phyloP scores from a whole-genome alignment of 164 flowering plant genomes.

The Litsea cubeba region DNA sequence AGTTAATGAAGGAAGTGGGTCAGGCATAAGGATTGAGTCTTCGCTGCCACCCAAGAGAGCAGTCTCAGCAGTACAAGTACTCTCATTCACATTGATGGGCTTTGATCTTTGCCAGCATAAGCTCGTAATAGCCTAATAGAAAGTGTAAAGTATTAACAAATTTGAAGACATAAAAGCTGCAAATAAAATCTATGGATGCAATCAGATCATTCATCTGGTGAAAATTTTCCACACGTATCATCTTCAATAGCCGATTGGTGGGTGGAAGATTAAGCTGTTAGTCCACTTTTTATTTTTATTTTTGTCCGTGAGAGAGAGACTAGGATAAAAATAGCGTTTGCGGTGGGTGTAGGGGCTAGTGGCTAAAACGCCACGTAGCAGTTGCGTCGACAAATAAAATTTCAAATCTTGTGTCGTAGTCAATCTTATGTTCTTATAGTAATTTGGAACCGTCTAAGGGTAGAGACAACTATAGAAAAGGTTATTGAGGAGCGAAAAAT shows the following conservation, averaged over 20 bases:
- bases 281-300: not conserved
- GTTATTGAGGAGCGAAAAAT: too few species aligned
- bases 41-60: constrained; percentile 90
- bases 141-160: constrained; percentile 18
- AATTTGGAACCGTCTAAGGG: too few species aligned
- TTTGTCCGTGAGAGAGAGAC: not conserved
- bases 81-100: constrained; percentile 71
- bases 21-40: constrained; percentile 96
- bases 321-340: not conserved
- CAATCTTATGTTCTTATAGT: too few species aligned
- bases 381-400: too few species aligned
- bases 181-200: not conserved
- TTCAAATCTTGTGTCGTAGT: too few species aligned
- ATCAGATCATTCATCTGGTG: not conserved
- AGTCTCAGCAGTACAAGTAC: constrained; percentile 65
- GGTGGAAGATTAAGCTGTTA: not conserved
- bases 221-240: not conserved
- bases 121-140: constrained; percentile 81
- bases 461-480: too few species aligned
- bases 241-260: not conserved
- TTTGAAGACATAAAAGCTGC: not conserved
- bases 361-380: too few species aligned
- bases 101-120: constrained; percentile 98
- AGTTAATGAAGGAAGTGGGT: constrained; percentile 81
- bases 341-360: too few species aligned